Base-by-base conservation (phyloP, 176 grass and related monocot genomes). In the Echinochloa phyllopogon region DNA sequence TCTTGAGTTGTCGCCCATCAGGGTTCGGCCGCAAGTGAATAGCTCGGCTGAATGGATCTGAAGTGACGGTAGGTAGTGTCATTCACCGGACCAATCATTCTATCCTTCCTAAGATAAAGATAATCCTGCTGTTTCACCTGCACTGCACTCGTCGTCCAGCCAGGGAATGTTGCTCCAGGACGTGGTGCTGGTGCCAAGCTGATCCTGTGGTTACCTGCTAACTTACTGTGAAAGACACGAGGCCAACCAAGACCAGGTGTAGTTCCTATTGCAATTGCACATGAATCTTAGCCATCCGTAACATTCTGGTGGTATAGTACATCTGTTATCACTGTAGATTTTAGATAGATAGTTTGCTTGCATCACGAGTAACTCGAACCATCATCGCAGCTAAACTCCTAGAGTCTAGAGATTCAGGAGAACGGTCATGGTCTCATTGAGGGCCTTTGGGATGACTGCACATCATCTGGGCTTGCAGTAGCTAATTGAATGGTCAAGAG, bases 1-100 rank as follows among this genome's bases (percentile, higher is more conserved):
- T 72, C 78, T 71, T 62, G 63, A 63, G 83, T 76, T 64, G 83
- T 82, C 83, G 53, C 83, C 38, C 83, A 42, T 83, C 79, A 18
- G 10, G 7, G 18, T 48, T 40, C 2, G 65, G 11, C 84, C 88
- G 78, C 88, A n/a, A n/a, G 4, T 50, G 29, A 85, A 89, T 50
- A 89, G 76, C 74, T 29, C 2, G 11, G 4, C 21, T 33, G 69
- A 88, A 50, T 33, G 40, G 87, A 67, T 50, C 27, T 75, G 60
- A 80, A 59, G 42, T 50, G 81, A 74, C 14, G 50, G 24, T 66
- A 16, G 18, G 21, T 73, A 65, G 20, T 62, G 55, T 15, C 78
- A 38, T 65, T 57, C 43, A 21, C 60, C 33, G 43, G 24, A 21
- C 58, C 64, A 78, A 88, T 83, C 56, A 72, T 64, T 71, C 44